A percentile compares a stretch with the other conserved stretches of the same genome.
These are phyloP conservation scores for Selaginella moellendorffii DNA, from an alignment of 75 land plant species.

Conservation along the genomic window DNA sequence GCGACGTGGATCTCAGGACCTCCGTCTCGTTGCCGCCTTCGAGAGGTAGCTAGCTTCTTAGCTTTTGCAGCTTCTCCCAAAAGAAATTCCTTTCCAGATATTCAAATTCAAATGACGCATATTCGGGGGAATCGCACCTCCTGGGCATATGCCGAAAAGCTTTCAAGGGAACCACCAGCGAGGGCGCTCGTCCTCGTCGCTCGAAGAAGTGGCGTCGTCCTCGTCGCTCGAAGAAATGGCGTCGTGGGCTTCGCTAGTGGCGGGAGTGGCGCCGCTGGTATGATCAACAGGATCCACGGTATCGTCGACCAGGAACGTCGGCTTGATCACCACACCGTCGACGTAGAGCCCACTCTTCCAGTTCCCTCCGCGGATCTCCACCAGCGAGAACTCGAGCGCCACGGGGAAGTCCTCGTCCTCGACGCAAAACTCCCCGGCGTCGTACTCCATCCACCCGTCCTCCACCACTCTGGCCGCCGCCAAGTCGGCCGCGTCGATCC, in stretches of 20 bases:
- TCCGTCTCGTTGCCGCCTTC: conserved; percentile 16
- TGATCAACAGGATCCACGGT: not conserved
- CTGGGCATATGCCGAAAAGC: too few species aligned
- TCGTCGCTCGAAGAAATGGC: too few species aligned
- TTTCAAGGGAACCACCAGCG: too few species aligned
- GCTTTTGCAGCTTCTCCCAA: too few species aligned
- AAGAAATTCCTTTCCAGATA: too few species aligned
- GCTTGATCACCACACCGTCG: conserved; percentile 18
- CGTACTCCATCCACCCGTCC: conserved; percentile 16
- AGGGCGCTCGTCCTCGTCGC: too few species aligned
- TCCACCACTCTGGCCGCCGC: not conserved
- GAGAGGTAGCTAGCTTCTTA: not conserved
- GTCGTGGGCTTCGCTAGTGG: too few species aligned
- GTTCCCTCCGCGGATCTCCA: not conserved
- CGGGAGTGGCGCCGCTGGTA: too few species aligned
- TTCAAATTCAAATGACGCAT: too few species aligned
- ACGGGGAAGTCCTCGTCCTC: conserved; percentile 3
- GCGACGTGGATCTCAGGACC: conserved; percentile 20
- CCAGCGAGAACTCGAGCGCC: conserved; percentile 12
- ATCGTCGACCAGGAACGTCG: not conserved
- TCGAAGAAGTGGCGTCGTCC: too few species aligned
- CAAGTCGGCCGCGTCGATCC: too few species aligned
- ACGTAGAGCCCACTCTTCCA: conserved; percentile 16
- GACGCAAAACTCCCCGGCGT: conserved; percentile 16
- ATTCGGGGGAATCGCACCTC: too few species aligned